A percentile compares a stretch with the other conserved stretches of the same genome.
These are phyloP conservation scores for Phialemonium atrogriseum DNA, from an alignment of 2,329 filamentous ascomycete genomes.

Conservation along the genomic window DNA sequence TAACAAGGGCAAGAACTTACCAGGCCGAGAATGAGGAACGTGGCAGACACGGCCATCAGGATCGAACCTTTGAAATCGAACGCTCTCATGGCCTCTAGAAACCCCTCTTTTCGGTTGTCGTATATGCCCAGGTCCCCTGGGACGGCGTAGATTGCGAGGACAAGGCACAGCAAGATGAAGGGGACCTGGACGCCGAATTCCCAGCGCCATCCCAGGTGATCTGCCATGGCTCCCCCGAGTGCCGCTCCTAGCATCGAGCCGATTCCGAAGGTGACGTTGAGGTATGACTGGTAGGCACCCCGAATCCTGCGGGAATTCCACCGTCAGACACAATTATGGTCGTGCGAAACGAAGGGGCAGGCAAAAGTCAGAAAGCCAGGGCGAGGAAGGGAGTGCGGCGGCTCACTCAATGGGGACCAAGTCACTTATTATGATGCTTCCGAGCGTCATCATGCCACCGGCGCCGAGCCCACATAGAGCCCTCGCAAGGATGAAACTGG, in stretches of 20 bases:
- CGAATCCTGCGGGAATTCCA: constrained; percentile 28
- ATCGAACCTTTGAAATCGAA: constrained; percentile 51
- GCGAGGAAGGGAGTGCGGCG: constrained; percentile 3
- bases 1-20: constrained; percentile 26
- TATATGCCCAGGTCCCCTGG: constrained; percentile 44
- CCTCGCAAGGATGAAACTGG: constrained; percentile 58
- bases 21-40: constrained; percentile 50
- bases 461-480: constrained; percentile 64
- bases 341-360: too few relatives aligned
- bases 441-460: constrained; percentile 43
- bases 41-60: constrained; percentile 42
- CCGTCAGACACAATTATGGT: not conserved
- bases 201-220: constrained; percentile 65
- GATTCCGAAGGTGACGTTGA: constrained; percentile 55
- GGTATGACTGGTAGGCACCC: constrained; percentile 65
- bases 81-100: constrained; percentile 40
- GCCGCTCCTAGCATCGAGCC: constrained; percentile 52
- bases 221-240: constrained; percentile 61
- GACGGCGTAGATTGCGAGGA: constrained; percentile 36
- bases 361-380: not conserved
- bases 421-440: constrained; percentile 64
- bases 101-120: constrained; percentile 31
- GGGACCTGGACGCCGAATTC: constrained; percentile 58
- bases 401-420: constrained; percentile 62
- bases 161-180: constrained; percentile 36